Base-by-base conservation (phyloP, 2,329 filamentous ascomycete species). In the Aspergillus terreus region DNA sequence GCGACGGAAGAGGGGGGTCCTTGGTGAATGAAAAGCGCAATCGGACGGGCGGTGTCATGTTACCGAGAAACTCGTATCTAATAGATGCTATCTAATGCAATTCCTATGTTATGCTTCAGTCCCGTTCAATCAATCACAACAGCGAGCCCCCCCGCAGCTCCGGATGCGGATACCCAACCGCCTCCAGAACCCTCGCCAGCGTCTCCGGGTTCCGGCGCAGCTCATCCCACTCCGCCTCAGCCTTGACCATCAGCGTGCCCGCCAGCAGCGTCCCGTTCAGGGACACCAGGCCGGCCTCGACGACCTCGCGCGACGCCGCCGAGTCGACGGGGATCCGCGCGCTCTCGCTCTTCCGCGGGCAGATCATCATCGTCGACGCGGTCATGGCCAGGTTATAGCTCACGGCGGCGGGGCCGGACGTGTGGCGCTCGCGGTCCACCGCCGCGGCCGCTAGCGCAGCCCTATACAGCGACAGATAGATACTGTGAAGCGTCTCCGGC, bases 301-400 rank as follows among this genome's bases (percentile, higher is more conserved):
- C 55, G 4, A 66, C 53, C 30, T 66, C 63, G 2, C 44, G 58
- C 4, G 71, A 67, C 4, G 63, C 65, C 6, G 66, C 70, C 32
- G 68, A 58, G 14, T 73, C 68, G 6, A 73, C 62, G 2, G 66
- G 66, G 4, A 80, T 66, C 33, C 62, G 65, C 0, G 70, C 70
- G 9, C 71, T 72, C 58, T 81, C 79, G 17, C 65, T 70, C 36
- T 68, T 67, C 49, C 81, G 68, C 3, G 80, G 80, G 33, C 77
- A 73, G 17, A 84, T 76, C 48, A 78, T 74, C 78, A 84, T 82
- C 6, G 69, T 72, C 1, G 70, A 64, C 3, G 71, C 73, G 0
- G 80, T 83, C 75, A 83, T 78, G 9, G 77, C 80, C 2, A 83
- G 70, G 53, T 83, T 84, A 63, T 84, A 83, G 63, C 79, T 82